Conservation (phyloP, 805 yeast species). For the Monosporozyma servazzii region DNA sequence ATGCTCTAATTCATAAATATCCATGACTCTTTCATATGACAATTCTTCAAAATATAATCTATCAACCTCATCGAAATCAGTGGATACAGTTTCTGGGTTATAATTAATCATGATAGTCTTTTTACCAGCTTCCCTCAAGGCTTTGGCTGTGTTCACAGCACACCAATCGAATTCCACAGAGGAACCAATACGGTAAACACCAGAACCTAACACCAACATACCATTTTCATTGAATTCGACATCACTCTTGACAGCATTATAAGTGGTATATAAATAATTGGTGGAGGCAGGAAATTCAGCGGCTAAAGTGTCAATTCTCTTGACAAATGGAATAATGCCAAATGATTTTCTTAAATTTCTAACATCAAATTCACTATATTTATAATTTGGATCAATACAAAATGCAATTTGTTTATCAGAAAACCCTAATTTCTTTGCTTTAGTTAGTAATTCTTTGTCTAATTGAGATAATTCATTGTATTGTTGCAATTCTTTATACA, state of each 20-base stretch:
- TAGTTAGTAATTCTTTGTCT: conserved; percentile 57
- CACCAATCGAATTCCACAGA: conserved; percentile 99
- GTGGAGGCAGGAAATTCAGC: conserved; percentile 98
- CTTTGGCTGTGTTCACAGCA: conserved; percentile 94
- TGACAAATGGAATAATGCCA: conserved; percentile 85
- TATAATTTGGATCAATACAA: conserved; percentile 47
- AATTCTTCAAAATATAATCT: conserved; percentile 93
- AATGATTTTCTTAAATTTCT: conserved; percentile 72
- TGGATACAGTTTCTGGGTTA: conserved; percentile 97
- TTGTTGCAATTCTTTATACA: conserved; percentile 71
- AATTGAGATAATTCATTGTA: conserved; percentile 50
- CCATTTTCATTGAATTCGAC: conserved; percentile 83
- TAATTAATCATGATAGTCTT: conserved; percentile 94
- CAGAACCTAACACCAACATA: conserved; percentile 93
- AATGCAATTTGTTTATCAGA: conserved; percentile 87
- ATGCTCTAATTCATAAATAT: conserved; percentile 86
- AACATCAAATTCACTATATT: conserved; percentile 59
- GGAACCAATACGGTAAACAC: conserved; percentile 97
- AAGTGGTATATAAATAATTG: conserved; percentile 90
- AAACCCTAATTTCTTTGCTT: conserved; percentile 91
- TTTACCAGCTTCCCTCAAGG: conserved; percentile 77
- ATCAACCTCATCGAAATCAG: conserved; percentile 97
- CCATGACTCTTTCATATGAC: conserved; percentile 92
- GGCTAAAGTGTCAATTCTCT: conserved; percentile 93
- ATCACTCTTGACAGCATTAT: conserved; percentile 82